phyloP scores from a whole-genome alignment of 2,329 filamentous ascomycete species.

The Aspergillus pseudonomiae region DNA sequence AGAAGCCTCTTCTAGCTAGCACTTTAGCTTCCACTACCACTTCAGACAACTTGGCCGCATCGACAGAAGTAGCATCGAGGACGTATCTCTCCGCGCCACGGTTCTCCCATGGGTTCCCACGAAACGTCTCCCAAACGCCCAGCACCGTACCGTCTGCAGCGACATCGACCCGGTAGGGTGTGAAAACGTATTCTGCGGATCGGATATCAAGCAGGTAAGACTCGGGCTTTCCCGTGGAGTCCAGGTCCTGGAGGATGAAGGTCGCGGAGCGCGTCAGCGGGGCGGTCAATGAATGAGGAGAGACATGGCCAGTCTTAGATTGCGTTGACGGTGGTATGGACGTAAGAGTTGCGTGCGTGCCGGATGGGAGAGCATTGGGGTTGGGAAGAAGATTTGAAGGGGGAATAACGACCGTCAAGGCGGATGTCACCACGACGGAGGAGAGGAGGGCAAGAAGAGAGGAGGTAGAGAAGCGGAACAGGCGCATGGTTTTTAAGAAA shows the following conservation, averaged over 20 bases:
- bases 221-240: slow-evolving; percentile 37
- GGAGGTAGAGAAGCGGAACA: slow-evolving; percentile 12
- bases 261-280: slow-evolving; percentile 69
- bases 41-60: slow-evolving; percentile 24
- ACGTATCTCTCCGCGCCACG: slow-evolving; percentile 61
- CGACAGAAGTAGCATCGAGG: slow-evolving; percentile 28
- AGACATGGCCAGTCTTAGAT: slow-evolving; percentile 30
- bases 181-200: slow-evolving; percentile 73
- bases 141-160: slow-evolving; percentile 54
- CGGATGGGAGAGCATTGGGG: slow-evolving; percentile 45
- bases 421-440: slow-evolving; percentile 25
- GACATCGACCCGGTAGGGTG: slow-evolving; percentile 75
- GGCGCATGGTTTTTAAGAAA: slow-evolving; percentile 18
- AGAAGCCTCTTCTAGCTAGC: slow-evolving; percentile 71
- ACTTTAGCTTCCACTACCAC: slow-evolving; percentile 64
- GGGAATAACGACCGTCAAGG: slow-evolving; percentile 44
- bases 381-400: slow-evolving; percentile 49
- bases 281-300: slow-evolving; percentile 59
- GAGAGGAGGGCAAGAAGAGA: slow-evolving; percentile 23
- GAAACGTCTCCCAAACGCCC: slow-evolving; percentile 78
- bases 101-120: slow-evolving; percentile 88
- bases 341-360: slow-evolving; percentile 57
- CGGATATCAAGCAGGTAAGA: slow-evolving; percentile 84
- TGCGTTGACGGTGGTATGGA: slow-evolving; percentile 38
- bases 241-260: slow-evolving; percentile 74